Evolutionary conservation across 2,329 filamentous ascomycete species (phyloP).

Genomic region (Pseudocercospora crystallina): DNA sequence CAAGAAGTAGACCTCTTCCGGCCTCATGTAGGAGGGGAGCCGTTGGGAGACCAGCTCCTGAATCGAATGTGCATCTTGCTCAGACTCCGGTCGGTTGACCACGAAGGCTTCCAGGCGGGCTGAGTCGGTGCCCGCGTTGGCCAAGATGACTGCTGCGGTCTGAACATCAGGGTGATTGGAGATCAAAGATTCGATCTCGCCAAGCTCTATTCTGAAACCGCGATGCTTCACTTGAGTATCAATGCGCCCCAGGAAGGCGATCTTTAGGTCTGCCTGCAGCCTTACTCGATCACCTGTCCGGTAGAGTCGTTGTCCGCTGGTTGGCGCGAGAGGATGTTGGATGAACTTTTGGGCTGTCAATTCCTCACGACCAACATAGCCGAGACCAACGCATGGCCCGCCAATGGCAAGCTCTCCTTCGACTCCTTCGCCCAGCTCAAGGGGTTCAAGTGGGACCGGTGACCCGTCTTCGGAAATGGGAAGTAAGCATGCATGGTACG

Average conservation of each 20-base stretch:
- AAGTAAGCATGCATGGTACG: slow-evolving; percentile 22
- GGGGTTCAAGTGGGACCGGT: slow-evolving; percentile 4
- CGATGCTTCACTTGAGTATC: slow-evolving; percentile 92
- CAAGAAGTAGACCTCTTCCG: slow-evolving; percentile 25
- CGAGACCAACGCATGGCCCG: slow-evolving; percentile 25
- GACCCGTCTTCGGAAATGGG: slow-evolving; percentile 19
- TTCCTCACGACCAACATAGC: slow-evolving; percentile 23
- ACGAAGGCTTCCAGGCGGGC: slow-evolving; percentile 28
- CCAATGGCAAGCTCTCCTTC: slow-evolving; percentile 26
- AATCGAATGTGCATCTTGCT: slow-evolving; percentile 19
- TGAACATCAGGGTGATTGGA: slow-evolving; percentile 69
- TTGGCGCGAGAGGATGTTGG: slow-evolving; percentile 20
- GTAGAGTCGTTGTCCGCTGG: slow-evolving; percentile 19
- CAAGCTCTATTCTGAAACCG: slow-evolving; percentile 88
- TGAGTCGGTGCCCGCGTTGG: slow-evolving; percentile 20
- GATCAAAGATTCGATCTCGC: slow-evolving; percentile 82
- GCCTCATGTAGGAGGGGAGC: slow-evolving; percentile 28
- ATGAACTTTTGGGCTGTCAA: slow-evolving; percentile 28
- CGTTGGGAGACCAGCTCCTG: slow-evolving; percentile 19
- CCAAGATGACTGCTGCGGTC: slow-evolving; percentile 40
- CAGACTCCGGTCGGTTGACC: slow-evolving; percentile 19
- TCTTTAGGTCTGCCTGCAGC: slow-evolving; percentile 22
- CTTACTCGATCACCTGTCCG: slow-evolving; percentile 26
- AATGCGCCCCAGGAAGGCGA: slow-evolving; percentile 66
- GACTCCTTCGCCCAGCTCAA: slow-evolving; percentile 17